Conservation (phyloP, 768 basidiomycete species). For the Collybia sordida region DNA sequence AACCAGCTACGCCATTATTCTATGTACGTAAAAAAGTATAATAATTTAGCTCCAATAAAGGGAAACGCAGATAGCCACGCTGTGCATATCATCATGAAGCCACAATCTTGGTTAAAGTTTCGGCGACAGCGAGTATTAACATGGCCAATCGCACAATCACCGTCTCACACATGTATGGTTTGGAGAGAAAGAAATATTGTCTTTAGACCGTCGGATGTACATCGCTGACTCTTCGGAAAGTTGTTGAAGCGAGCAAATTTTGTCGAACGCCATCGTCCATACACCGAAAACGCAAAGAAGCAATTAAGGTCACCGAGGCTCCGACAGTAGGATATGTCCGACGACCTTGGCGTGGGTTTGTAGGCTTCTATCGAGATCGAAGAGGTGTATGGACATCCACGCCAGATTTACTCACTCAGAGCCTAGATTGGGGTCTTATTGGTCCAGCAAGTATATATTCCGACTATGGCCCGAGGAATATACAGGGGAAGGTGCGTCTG, state of each 20-base stretch:
- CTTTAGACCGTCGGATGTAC: conserved; percentile 9
- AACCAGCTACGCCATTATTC: too few species aligned
- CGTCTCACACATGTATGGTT: too few species aligned
- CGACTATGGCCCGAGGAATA: conserved; percentile 27
- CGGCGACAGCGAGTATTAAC: too few species aligned
- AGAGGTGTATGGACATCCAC: not conserved
- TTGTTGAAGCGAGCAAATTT: conserved; percentile 1
- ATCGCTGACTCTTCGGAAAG: conserved; percentile 16
- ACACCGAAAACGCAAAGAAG: conserved; percentile 21
- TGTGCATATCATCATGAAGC: too few species aligned
- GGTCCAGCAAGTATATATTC: conserved; percentile 9
- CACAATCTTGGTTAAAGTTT: too few species aligned
- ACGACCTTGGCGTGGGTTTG: conserved; percentile 20
- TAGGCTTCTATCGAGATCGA: conserved; percentile 7
- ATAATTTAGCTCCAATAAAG: too few species aligned
- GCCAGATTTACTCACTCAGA: not conserved
- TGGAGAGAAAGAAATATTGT: not conserved
- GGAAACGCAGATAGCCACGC: too few species aligned
- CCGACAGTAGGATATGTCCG: conserved; percentile 17
- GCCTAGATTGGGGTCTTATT: not conserved
- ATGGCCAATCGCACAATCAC: too few species aligned
- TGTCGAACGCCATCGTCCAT: not conserved
- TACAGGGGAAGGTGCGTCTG: conserved; percentile 3
- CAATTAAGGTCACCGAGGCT: conserved; percentile 26
- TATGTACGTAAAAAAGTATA: too few species aligned